phyloP scores from a whole-genome alignment of 805 yeast genomes.

The Candida germanica region DNA sequence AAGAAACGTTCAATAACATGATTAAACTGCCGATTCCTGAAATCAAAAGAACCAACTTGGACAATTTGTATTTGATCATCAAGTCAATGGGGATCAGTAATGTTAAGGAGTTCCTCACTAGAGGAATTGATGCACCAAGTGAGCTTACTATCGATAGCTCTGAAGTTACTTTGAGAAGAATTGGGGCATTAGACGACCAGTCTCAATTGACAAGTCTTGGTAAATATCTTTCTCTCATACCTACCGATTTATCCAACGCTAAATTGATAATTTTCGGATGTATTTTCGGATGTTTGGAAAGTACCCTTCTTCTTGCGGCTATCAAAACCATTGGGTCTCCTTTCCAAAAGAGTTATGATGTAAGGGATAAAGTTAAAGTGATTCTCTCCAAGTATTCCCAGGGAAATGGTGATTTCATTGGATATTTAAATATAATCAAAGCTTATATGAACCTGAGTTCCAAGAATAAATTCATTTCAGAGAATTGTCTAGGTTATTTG shows the following conservation, averaged over 20 bases:
- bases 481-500: slow-evolving; percentile 58
- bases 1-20: slow-evolving; percentile 55
- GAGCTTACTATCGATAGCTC: slow-evolving; percentile 50
- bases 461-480: slow-evolving; percentile 46
- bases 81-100: slow-evolving; percentile 83
- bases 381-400: slow-evolving; percentile 39
- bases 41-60: slow-evolving; percentile 78
- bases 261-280: slow-evolving; percentile 77
- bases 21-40: slow-evolving; percentile 80
- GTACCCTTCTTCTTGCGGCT: slow-evolving; percentile 78
- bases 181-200: slow-evolving; percentile 61
- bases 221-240: slow-evolving; percentile 71
- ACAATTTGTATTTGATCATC: slow-evolving; percentile 76
- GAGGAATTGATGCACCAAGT: slow-evolving; percentile 83
- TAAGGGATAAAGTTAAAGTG: slow-evolving; percentile 59
- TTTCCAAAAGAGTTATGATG: slow-evolving; percentile 59
- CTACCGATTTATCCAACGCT: slow-evolving; percentile 83
- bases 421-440: slow-evolving; percentile 56
- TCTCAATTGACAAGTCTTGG: slow-evolving; percentile 71
- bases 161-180: slow-evolving; percentile 49
- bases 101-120: slow-evolving; percentile 64
- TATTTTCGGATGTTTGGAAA: slow-evolving; percentile 76
- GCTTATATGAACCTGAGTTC: slow-evolving; percentile 40
- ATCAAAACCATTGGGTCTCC: slow-evolving; percentile 73
- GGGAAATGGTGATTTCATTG: slow-evolving; percentile 74